A percentile compares a stretch with the other conserved stretches of the same genome.
Evolutionary conservation across 305 asterid genomes (phyloP).

Genomic region (Fraxinus greggii): DNA sequence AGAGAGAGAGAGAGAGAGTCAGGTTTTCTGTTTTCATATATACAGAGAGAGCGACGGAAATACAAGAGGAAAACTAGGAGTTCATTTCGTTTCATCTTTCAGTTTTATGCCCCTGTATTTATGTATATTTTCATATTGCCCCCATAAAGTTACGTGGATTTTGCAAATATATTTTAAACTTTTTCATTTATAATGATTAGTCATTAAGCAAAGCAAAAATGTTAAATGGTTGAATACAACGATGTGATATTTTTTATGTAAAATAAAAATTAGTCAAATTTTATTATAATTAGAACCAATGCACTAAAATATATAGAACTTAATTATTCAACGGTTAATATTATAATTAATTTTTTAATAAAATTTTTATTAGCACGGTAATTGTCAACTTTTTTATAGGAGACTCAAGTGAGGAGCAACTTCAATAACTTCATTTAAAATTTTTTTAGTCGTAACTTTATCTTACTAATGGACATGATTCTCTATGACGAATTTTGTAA

Average conservation of each 20-base stretch:
- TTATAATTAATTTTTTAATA: not conserved
- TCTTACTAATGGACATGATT: not conserved
- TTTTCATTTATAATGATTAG: too few relatives aligned
- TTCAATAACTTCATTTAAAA: not conserved
- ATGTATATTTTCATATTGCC: not conserved
- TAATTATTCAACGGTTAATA: not conserved
- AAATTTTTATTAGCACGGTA: not conserved
- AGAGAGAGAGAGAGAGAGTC: not conserved
- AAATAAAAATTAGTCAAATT: not conserved
- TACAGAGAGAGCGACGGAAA: not conserved
- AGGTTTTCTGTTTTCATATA: not conserved
- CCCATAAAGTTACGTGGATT: not conserved
- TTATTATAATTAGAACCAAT: not conserved
- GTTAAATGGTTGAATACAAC: not conserved
- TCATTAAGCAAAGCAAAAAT: too few relatives aligned
- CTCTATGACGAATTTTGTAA: not conserved
- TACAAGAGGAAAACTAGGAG: slow-evolving; percentile 3
- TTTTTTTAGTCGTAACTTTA: too few relatives aligned
- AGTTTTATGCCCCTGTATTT: not conserved
- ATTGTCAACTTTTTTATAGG: not conserved
- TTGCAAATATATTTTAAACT: not conserved
- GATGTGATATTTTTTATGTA: not conserved
- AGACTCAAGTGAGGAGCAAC: not conserved
- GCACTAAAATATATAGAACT: not conserved
- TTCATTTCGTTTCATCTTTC: not conserved